These are phyloP conservation scores for Aegilops sharonensis DNA, from an alignment of 176 grass and related monocot species.

Conservation along the genomic window DNA sequence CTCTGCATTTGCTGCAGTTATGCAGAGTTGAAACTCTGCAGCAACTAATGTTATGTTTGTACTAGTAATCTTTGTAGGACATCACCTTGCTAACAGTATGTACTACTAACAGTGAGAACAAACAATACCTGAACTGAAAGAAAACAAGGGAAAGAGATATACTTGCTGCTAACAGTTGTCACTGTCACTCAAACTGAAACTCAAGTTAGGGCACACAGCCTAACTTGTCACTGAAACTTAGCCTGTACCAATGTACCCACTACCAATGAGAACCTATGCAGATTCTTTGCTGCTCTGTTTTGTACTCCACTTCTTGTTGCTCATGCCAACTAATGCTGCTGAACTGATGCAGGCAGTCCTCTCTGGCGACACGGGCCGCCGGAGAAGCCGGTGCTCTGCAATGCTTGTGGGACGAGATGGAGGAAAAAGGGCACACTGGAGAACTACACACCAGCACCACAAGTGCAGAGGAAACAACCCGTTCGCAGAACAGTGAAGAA, in stretches of 20 bases:
- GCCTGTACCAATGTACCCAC: no score
- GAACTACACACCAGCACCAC: conserved; percentile 82
- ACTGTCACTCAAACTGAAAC: no score
- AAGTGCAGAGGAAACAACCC: conserved; percentile 42
- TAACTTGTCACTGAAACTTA: no score
- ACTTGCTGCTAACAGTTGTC: no score
- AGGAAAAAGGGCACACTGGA: conserved; percentile 80
- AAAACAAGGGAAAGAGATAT: conserved; percentile 1
- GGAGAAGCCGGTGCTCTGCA: conserved; percentile 94
- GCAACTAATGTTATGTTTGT: no score
- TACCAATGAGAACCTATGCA: not conserved
- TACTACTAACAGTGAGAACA: no score
- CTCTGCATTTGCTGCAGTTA: no score
- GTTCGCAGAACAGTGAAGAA: conserved; percentile 31
- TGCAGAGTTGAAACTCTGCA: not conserved
- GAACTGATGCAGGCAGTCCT: conserved; percentile 64
- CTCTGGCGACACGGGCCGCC: conserved; percentile 94
- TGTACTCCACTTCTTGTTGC: conserved; percentile 13
- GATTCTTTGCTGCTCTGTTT: not conserved
- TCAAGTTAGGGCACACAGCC: no score
- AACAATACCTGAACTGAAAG: no score
- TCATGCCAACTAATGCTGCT: conserved; percentile 22
- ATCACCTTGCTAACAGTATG: no score
- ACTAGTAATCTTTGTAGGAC: no score
- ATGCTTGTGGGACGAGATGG: conserved; percentile 95